A percentile compares a stretch with the other conserved stretches of the same genome.
Evolutionary conservation across 352 stramenopile species (phyloP).

Genomic region (Thalassiosira livingstoniorum): DNA sequence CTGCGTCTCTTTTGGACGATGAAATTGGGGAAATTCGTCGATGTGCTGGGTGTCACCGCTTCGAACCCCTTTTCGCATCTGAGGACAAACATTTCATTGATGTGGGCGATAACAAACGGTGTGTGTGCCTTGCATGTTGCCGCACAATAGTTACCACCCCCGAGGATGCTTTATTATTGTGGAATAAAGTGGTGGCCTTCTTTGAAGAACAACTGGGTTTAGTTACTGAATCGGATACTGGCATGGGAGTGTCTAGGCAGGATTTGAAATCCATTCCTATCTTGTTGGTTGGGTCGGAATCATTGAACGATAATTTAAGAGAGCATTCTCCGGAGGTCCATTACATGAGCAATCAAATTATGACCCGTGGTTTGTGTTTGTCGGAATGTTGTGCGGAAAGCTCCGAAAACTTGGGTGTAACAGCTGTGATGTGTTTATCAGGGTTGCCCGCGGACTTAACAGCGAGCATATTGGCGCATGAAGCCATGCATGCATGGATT

Average conservation of each 20-base stretch:
- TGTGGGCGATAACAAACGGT: conserved; percentile 62
- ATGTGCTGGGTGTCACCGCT: conserved; percentile 73
- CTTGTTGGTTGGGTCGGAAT: conserved; percentile 65
- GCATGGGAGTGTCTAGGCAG: conserved; percentile 43
- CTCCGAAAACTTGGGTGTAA: conserved; percentile 49
- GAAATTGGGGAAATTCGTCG: conserved; percentile 34
- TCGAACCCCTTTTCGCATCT: conserved; percentile 66
- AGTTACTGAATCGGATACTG: conserved; percentile 27
- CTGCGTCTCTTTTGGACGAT: background rate
- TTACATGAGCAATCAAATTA: conserved; percentile 61
- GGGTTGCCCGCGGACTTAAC: conserved; percentile 72
- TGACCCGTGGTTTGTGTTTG: conserved; percentile 70
- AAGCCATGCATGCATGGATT: conserved; percentile 78
- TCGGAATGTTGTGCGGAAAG: conserved; percentile 51
- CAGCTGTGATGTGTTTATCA: conserved; percentile 70
- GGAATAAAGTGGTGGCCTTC: conserved; percentile 67
- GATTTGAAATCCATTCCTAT: conserved; percentile 65
- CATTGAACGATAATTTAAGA: conserved; percentile 66
- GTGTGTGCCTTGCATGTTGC: conserved; percentile 72
- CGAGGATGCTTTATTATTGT: conserved; percentile 64
- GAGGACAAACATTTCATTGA: conserved; percentile 66
- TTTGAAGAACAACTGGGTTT: conserved; percentile 67
- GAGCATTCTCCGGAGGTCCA: conserved; percentile 24
- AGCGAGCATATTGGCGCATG: conserved; percentile 74
- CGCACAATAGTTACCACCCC: conserved; percentile 63